phyloP scores from a whole-genome alignment of 2,329 filamentous ascomycete genomes.

The Fusarium circinatum region DNA sequence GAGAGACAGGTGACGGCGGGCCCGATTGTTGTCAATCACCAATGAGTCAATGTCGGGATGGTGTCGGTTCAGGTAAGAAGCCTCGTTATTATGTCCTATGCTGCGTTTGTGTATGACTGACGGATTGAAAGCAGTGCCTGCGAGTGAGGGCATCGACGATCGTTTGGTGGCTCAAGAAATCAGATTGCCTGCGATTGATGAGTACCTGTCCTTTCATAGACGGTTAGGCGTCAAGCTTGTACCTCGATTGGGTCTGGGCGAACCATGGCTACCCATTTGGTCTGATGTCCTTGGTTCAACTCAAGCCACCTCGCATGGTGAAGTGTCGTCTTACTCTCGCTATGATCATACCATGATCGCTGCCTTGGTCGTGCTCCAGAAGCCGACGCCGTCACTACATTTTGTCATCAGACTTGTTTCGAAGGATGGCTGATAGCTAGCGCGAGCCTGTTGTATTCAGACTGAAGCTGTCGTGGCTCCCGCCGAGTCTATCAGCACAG shows the following conservation, averaged over 20 bases:
- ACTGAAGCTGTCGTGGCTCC: neutral
- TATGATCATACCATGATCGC: neutral
- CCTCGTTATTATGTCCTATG: neutral
- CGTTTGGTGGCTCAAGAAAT: neutral
- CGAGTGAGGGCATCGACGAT: neutral
- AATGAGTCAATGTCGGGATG: neutral
- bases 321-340: neutral
- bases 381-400: neutral
- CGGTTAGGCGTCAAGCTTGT: neutral
- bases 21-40: neutral
- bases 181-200: neutral
- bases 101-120: conserved; percentile 33
- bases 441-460: neutral
- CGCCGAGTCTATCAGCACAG: neutral
- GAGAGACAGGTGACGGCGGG: conserved; percentile 11
- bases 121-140: conserved; percentile 18
- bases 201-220: conserved; percentile 4
- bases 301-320: neutral
- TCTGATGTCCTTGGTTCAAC: neutral
- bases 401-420: too few species aligned
- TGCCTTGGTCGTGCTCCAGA: neutral
- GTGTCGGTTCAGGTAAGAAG: conserved; percentile 13
- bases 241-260: neutral
- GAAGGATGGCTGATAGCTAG: accelerated
- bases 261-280: neutral